Evolutionary conservation across 1,284 basidiomycete genomes (phyloP).

Genomic region (Leccinum subrobustum): DNA sequence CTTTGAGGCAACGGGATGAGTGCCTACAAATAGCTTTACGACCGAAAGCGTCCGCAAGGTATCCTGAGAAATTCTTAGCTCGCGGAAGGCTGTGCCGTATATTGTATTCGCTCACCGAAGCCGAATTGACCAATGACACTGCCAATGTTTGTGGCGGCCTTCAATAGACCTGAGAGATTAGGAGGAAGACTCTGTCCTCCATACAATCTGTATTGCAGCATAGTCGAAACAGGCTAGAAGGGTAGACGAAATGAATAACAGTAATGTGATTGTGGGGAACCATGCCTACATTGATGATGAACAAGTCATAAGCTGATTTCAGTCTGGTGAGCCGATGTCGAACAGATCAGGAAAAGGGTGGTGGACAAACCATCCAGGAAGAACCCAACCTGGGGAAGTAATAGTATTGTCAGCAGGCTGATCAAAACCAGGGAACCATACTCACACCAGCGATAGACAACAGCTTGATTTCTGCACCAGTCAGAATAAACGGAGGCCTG

Average conservation of each 20-base stretch:
- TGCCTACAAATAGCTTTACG: slow-evolving; percentile 62
- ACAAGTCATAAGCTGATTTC: slow-evolving; percentile 65
- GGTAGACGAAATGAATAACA: not conserved
- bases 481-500: slow-evolving; percentile 48
- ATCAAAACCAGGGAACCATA: slow-evolving; percentile 11
- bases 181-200: slow-evolving; percentile 51
- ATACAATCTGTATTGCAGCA: slow-evolving; percentile 75
- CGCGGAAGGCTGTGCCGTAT: slow-evolving; percentile 8
- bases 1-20: not conserved
- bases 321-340: not conserved
- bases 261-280: not conserved
- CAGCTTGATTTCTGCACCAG: slow-evolving; percentile 51
- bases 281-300: slow-evolving; percentile 67
- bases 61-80: slow-evolving; percentile 26
- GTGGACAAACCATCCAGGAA: slow-evolving; percentile 56
- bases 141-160: slow-evolving; percentile 71
- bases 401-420: slow-evolving; percentile 3
- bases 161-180: slow-evolving; percentile 62
- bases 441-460: slow-evolving; percentile 60
- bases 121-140: slow-evolving; percentile 73
- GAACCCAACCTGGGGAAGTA: slow-evolving; percentile 52
- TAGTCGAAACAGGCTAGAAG: slow-evolving; percentile 63
- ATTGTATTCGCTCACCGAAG: slow-evolving; percentile 44
- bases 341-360: not conserved
- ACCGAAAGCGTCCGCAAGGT: slow-evolving; percentile 66